Base-by-base conservation (phyloP, 2,329 filamentous ascomycete genomes). In the Penicillium crustosum region DNA sequence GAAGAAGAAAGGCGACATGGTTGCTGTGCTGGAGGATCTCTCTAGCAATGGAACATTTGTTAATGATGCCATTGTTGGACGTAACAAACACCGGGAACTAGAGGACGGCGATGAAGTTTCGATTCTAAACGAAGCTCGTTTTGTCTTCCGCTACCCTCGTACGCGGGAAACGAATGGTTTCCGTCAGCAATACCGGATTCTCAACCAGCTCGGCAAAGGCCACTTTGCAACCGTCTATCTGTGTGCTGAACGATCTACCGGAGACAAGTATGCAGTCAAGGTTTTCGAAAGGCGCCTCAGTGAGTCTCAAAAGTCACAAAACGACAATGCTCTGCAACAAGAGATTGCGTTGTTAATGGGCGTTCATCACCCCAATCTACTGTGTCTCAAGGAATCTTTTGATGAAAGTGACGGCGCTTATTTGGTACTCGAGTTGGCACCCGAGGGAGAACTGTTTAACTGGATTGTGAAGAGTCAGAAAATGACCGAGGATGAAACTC, bases 1-100 rank as follows among this genome's bases (percentile, higher is more conserved):
- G 70, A 86, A 83, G 63, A 83, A 80, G 61, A 77, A 79, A 50
- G 83, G 85, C 35, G 80, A 82, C 61, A 71, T 80, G 0, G 76
- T 86, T 42, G 93, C 91, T 9, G 84, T 97, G 13, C 76, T 99
- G 6, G 93, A 99, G 73, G 94, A 99, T 73, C 78, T 97, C 21
- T 99, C 94, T 7, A 94, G 88, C 71, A 99, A 99, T 72, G 94
- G 94, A 50, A 99, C 95, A 0, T 99, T 93, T 71, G 89, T 99
- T 67, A 97, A 97, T 70, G 92, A 97, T 67, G 89, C 88, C 17
- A 83, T 96, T 31, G 86, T 99, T 25, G 94, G 94, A 25, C 88
- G 93, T 51, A 99, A 99, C 75, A 91, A 96, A 74, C 85, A 91
- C 54, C 86, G 93, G 58, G 91, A 96, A 73, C 82, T 99, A 29